phyloP scores from a whole-genome alignment of 106 monocot genomes.

The Dioscorea alata region DNA sequence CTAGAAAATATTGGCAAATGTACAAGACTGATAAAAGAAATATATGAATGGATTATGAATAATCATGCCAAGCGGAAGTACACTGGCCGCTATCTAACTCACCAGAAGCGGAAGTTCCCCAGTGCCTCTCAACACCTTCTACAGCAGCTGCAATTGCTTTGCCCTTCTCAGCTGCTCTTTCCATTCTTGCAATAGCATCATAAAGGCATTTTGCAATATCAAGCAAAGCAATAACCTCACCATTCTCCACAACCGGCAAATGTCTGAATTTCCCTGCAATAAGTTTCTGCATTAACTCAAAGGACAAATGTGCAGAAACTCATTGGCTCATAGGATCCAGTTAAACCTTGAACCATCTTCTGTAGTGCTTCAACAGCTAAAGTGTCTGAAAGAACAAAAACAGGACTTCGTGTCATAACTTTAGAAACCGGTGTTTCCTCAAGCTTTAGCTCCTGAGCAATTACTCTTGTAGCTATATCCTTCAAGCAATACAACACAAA shows the following conservation, averaged over 20 bases:
- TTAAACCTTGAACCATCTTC: slow-evolving; percentile 79
- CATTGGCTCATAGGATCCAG: background rate
- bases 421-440: slow-evolving; percentile 76
- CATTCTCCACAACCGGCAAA: slow-evolving; percentile 85
- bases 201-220: slow-evolving; percentile 94
- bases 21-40: too few relatives aligned
- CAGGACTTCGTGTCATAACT: slow-evolving; percentile 82
- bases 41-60: too few relatives aligned
- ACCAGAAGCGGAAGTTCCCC: slow-evolving; percentile 77
- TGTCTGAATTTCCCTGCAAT: slow-evolving; percentile 86
- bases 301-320: background rate
- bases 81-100: background rate
- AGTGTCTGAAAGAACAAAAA: slow-evolving; percentile 87
- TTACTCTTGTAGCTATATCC: slow-evolving; percentile 74
- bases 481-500: slow-evolving; percentile 5
- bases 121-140: slow-evolving; percentile 83
- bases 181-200: slow-evolving; percentile 94
- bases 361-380: slow-evolving; percentile 85
- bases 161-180: slow-evolving; percentile 87
- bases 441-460: slow-evolving; percentile 63
- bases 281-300: background rate
- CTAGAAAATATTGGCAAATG: too few relatives aligned
- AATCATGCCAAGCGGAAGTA: background rate
- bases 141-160: slow-evolving; percentile 92
- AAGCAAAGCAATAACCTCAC: slow-evolving; percentile 85